phyloP scores from a whole-genome alignment of 192 early-diverging fungal species.

The Gonapodya sp. region DNA sequence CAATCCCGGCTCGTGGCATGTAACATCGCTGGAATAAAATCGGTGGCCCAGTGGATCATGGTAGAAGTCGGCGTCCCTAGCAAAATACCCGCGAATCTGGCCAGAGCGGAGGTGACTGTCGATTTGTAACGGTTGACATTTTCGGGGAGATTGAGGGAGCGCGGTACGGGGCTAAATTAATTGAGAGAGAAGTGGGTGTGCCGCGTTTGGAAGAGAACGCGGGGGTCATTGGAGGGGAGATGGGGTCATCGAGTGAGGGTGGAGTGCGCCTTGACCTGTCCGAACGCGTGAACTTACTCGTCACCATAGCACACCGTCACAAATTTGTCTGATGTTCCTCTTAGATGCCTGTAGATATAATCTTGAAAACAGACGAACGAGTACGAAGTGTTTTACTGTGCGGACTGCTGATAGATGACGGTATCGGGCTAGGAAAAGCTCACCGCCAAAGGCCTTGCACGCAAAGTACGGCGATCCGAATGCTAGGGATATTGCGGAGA shows the following conservation, averaged over 20 bases:
- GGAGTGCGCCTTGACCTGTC: too few species aligned
- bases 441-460: not conserved
- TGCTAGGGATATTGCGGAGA: not conserved
- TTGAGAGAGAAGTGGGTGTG: not conserved
- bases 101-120: not conserved
- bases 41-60: not conserved
- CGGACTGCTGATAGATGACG: too few species aligned
- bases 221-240: not conserved
- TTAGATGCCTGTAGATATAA: not conserved
- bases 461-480: not conserved
- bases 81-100: not conserved
- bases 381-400: too few species aligned
- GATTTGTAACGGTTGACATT: not conserved
- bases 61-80: not conserved
- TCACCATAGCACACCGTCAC: not conserved
- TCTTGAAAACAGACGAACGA: too few species aligned
- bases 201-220: not conserved
- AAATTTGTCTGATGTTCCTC: not conserved
- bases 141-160: constrained; percentile 1
- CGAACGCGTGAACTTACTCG: not conserved
- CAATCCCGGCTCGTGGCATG: not conserved
- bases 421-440: not conserved
- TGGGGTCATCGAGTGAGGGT: too few species aligned
- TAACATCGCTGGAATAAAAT: not conserved
- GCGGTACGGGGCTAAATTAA: not conserved